These are phyloP conservation scores for Mucor sp. DNA, from an alignment of 371 early-diverging fungal genomes.

Conservation along the genomic window DNA sequence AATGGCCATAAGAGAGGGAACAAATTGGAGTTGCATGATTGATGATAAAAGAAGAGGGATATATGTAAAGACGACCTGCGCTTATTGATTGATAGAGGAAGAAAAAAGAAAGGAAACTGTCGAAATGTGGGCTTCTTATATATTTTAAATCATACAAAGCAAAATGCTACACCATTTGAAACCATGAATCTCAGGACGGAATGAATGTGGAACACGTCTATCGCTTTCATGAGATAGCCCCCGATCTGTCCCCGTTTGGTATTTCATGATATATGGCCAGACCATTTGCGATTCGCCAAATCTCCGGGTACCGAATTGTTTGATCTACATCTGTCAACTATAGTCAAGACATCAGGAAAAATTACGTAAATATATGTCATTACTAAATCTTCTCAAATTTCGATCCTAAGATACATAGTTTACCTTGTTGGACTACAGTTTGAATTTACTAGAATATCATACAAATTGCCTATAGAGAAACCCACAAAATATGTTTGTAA, in stretches of 20 bases:
- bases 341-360: not conserved
- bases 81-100: not conserved
- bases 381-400: no score
- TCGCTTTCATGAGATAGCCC: not conserved
- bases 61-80: not conserved
- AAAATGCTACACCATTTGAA: not conserved
- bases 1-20: constrained; percentile 2
- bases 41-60: not conserved
- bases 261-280: not conserved
- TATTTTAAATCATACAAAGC: not conserved
- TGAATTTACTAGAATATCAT: no score
- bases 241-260: not conserved
- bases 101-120: not conserved
- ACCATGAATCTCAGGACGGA: not conserved
- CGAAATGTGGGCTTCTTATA: not conserved
- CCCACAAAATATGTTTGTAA: no score
- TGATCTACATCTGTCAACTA: not conserved
- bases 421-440: no score
- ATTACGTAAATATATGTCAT: not conserved
- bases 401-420: no score
- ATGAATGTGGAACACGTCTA: not conserved
- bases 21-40: constrained; percentile 8
- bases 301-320: not conserved
- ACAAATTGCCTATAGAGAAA: no score
- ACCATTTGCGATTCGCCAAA: not conserved